Evolutionary conservation across 768 basidiomycete species (phyloP), one percentile per base, ranked within the genome.

Genomic region (Termitomyces eurrhizus): DNA sequence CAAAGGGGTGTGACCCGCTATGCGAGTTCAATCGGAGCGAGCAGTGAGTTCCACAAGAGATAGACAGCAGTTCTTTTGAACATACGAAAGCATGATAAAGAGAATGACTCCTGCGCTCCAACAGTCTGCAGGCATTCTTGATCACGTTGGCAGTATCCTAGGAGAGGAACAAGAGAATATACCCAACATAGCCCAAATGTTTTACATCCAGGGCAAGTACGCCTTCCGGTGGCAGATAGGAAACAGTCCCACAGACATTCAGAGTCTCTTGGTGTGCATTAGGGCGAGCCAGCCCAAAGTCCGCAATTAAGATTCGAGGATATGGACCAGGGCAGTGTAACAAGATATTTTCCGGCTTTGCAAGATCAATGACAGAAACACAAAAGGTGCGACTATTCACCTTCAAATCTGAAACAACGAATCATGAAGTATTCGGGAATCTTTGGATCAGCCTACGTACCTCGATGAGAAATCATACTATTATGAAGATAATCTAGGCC

Each of bases 191-290:
- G 54, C 88, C 85, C 46, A 90, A 72, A 60, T 90, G 78, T 65
- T 87, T 87, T 64, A 88, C 78, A 65, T 92, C 89, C 45, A 93
- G 74, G 7, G 92, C 92, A 11, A 89, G 77, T 41, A 94, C 83
- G 12, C 90, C 92, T 72, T 94, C 92, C 0, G 92, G 92, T 8
- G 92, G 91, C 16, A 94, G 77, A 71, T 93, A 94, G 1, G 89
- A 87, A 21, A 93, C 84, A 0, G 92, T 93, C n/a, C 92, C 92
- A 61, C 89, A 92, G 46, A 92, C 92, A 64, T 92, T 92, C 67
- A 91, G 78, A 0, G 92, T 93, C 68, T 89, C 87, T 78, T 93
- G 87, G 67, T 87, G 86, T 2, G 91, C 85, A 65, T 85, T 86
- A 7, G 85, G 84, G 18, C 91, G 85, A 11, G 92, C 92, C 18